Percentiles rank a stretch among this genome's conserved stretches.
Evolutionary conservation across 2,329 filamentous ascomycete genomes (phyloP).

Genomic region (Fusarium nanum): DNA sequence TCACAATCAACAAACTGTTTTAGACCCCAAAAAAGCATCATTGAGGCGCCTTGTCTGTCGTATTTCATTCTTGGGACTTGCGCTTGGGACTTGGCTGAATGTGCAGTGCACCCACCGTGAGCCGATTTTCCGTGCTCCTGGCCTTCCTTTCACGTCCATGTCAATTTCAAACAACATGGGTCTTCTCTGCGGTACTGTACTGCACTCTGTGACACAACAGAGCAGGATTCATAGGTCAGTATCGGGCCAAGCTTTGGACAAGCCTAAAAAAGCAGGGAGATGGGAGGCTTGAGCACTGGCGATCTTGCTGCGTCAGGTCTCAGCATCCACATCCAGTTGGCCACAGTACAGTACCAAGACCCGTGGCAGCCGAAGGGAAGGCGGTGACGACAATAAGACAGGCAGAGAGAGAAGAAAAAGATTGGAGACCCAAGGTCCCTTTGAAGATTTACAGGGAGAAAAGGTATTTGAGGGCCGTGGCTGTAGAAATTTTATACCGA

Average conservation of each 20-base stretch:
- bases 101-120: constrained; percentile 20
- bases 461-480: constrained; percentile 18
- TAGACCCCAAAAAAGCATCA: background rate
- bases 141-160: constrained; percentile 10
- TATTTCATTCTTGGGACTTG: constrained; percentile 7
- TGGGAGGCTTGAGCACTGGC: constrained; percentile 9
- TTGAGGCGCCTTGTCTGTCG: constrained; percentile 17
- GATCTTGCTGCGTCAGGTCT: constrained; percentile 32
- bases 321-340: constrained; percentile 1
- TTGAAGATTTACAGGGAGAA: constrained; percentile 11
- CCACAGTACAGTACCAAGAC: constrained; percentile 3
- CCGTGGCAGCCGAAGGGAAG: constrained; percentile 24
- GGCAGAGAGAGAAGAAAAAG: background rate
- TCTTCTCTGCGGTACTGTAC: background rate
- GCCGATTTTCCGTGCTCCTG: constrained; percentile 37
- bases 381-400: constrained; percentile 25
- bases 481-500: constrained; percentile 13
- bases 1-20: background rate
- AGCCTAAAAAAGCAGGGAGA: constrained; percentile 33
- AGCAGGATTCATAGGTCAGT: constrained; percentile 16
- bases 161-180: constrained; percentile 22
- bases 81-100: constrained; percentile 12
- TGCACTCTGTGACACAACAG: constrained; percentile 21
- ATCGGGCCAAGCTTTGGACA: constrained; percentile 26
- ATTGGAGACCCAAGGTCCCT: constrained; percentile 1